Evolutionary conservation across 108 stramenopile species (phyloP).

Genomic region (Cyclostephanos invisitatus): DNA sequence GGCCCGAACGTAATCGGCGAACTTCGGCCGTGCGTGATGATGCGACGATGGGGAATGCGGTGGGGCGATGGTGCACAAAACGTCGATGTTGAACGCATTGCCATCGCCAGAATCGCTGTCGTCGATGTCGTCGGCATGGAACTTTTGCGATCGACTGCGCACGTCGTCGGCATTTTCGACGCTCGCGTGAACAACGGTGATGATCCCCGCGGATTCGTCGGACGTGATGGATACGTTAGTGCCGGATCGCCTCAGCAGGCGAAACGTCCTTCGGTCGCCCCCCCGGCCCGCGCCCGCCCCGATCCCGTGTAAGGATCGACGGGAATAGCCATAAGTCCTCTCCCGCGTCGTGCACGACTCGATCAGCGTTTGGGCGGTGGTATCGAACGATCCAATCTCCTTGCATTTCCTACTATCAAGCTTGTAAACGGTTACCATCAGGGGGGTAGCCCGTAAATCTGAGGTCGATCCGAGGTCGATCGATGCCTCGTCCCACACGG

Average conservation of each 20-base stretch:
- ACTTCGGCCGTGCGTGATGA: conserved; percentile 7
- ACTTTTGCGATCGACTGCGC: conserved; percentile 11
- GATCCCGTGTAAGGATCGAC: neutral
- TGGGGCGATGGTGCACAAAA: neutral
- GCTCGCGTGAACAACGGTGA: conserved; percentile 18
- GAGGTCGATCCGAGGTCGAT: conserved; percentile 43
- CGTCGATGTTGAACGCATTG: conserved; percentile 1
- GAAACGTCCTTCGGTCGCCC: conserved; percentile 11
- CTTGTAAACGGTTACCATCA: conserved; percentile 26
- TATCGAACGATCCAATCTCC: conserved; percentile 43
- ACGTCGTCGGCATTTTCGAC: conserved; percentile 16
- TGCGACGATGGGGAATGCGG: neutral
- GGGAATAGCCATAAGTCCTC: neutral
- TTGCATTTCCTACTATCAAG: conserved; percentile 34
- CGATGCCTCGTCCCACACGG: conserved; percentile 58
- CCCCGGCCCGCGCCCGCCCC: neutral
- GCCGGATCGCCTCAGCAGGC: conserved; percentile 7
- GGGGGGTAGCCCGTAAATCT: conserved; percentile 13
- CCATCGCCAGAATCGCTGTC: neutral
- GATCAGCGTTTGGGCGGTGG: conserved; percentile 20
- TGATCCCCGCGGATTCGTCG: conserved; percentile 21
- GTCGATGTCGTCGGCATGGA: neutral
- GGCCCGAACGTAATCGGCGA: conserved; percentile 38
- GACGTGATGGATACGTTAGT: neutral
- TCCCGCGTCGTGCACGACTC: conserved; percentile 2